Evolutionary conservation across 2,329 filamentous ascomycete species (phyloP), one percentile per base, ranked within the genome.

Genomic region (Paraconiothyrium brasiliense): DNA sequence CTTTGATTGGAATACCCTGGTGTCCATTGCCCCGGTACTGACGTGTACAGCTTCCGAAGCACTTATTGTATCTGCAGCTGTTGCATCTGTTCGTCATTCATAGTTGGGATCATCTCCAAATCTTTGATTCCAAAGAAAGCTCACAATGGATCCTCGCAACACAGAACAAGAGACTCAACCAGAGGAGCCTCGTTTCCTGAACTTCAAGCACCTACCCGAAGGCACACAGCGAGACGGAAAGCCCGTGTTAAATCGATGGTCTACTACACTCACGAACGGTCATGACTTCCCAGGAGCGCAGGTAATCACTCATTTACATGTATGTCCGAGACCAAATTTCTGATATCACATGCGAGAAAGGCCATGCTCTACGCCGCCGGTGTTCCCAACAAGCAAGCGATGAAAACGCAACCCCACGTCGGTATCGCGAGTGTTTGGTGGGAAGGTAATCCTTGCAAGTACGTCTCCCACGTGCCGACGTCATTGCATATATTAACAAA

Each of bases 371-470:
- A 97, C 80, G 94, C 92, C 14, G 93, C 94, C 9, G 94, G 94
- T 27, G 91, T 98, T 37, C 92, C 93, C 1, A 87, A 93, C 74
- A 85, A 88, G 71, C 84, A 95, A 59, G 88, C 90, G 73, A 97
- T 98, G 92, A 94, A 94, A 81, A 94, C 86, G 60, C 91, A 91
- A 57, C 92, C 94, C 13, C 94, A 98, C 66, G 92, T 98, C 30
- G 94, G 94, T 60, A 88, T 97, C 74, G 91, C 93, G 8, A 93
- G 91, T 5, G 92, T 97, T 4, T 97, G 94, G 94, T 98, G 94
- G 94, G 93, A 97, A 80, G 94, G 94, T 32, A 97, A 97, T 76
- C 92, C 94, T 41, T 97, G 94, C 88, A 97, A 97, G 90, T 92
- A 80, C 81, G 89, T 85, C 55, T 44, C 51, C 62, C 64, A 65